These are phyloP conservation scores for Magnusiomyces ingens DNA, from an alignment of 1,139 yeast genomes.

Conservation along the genomic window DNA sequence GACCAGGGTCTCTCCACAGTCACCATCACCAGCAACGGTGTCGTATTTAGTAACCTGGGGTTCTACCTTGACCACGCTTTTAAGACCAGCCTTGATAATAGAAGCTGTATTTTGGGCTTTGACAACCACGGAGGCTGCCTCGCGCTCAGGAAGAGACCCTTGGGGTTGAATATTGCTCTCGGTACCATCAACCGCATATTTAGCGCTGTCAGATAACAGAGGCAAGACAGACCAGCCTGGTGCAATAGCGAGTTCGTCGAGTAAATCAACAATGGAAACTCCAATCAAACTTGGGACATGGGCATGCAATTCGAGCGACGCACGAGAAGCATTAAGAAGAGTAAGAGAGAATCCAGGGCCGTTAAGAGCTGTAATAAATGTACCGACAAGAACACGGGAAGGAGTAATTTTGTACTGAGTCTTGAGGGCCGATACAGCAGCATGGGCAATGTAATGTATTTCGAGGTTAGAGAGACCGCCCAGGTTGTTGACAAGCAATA, in stretches of 20 bases:
- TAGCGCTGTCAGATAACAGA: slow-evolving; percentile 34
- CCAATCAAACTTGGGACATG: slow-evolving; percentile 4
- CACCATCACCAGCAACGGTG: slow-evolving; percentile 93
- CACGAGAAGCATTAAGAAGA: slow-evolving; percentile 55
- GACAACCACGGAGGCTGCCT: slow-evolving; percentile 36
- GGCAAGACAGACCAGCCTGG: slow-evolving; percentile 65
- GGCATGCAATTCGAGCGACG: slow-evolving; percentile 21
- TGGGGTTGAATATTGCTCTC: slow-evolving; percentile 19
- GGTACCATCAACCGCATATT: slow-evolving; percentile 35
- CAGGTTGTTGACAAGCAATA: slow-evolving; percentile 64
- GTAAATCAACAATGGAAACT: slow-evolving; percentile 33
- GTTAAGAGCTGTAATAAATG: slow-evolving; percentile 77
- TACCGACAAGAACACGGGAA: slow-evolving; percentile 58
- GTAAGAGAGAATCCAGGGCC: slow-evolving; percentile 90
- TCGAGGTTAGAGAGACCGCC: slow-evolving; percentile 85
- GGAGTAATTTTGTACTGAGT: slow-evolving; percentile 52
- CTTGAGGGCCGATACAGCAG: slow-evolving; percentile 40
- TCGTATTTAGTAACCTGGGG: slow-evolving; percentile 81
- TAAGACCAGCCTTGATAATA: slow-evolving; percentile 45
- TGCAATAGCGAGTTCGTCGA: slow-evolving; percentile 69
- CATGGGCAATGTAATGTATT: slow-evolving; percentile 54
- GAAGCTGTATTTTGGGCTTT: slow-evolving; percentile 38
- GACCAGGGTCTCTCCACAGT: slow-evolving; percentile 87
- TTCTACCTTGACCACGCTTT: slow-evolving; percentile 48
- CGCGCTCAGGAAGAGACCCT: slow-evolving; percentile 15